Conservation (phyloP, 768 basidiomycete species). For the Harrya chromipes region DNA sequence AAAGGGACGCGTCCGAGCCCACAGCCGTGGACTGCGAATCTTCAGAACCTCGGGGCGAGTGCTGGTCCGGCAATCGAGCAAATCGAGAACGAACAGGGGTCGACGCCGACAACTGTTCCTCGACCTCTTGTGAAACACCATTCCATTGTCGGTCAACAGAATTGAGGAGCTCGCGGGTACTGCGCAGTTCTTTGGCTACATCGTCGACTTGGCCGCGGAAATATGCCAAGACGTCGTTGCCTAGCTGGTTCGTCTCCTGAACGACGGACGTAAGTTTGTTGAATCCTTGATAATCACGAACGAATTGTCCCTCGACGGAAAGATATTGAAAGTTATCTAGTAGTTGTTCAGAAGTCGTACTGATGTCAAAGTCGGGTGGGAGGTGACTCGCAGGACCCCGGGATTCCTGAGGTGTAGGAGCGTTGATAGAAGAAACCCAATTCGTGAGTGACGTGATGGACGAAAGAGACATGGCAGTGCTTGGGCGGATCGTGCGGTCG, state of each 20-base stretch:
- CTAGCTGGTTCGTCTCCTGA: slow-evolving; percentile 45
- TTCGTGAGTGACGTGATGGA: slow-evolving; percentile 50
- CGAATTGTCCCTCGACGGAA: slow-evolving; percentile 40
- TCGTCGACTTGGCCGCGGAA: slow-evolving; percentile 56
- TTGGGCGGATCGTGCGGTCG: slow-evolving; percentile 50
- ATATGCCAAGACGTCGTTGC: slow-evolving; percentile 44
- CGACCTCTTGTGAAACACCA: slow-evolving; percentile 41
- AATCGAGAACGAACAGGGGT: slow-evolving; percentile 7
- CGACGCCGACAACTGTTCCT: slow-evolving; percentile 36
- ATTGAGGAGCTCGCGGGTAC: slow-evolving; percentile 44
- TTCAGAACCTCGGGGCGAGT: slow-evolving; percentile 57
- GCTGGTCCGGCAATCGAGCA: slow-evolving; percentile 25
- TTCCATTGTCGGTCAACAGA: slow-evolving; percentile 44
- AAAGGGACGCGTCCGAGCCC: slow-evolving; percentile 9
- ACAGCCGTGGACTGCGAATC: slow-evolving; percentile 62
- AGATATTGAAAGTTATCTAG: slow-evolving; percentile 54
- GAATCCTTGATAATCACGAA: slow-evolving; percentile 37
- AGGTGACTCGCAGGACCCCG: slow-evolving; percentile 36
- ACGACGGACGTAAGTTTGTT: slow-evolving; percentile 45
- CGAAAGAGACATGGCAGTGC: slow-evolving; percentile 38
- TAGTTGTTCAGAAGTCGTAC: slow-evolving; percentile 43
- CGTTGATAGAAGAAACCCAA: slow-evolving; percentile 18
- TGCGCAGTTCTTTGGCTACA: slow-evolving; percentile 45
- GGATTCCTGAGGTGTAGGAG: slow-evolving; percentile 16
- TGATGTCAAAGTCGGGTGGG: slow-evolving; percentile 44